Evolutionary conservation across 1,139 yeast genomes (phyloP).

Genomic region (Nadsonia starkeyi-henricii): DNA sequence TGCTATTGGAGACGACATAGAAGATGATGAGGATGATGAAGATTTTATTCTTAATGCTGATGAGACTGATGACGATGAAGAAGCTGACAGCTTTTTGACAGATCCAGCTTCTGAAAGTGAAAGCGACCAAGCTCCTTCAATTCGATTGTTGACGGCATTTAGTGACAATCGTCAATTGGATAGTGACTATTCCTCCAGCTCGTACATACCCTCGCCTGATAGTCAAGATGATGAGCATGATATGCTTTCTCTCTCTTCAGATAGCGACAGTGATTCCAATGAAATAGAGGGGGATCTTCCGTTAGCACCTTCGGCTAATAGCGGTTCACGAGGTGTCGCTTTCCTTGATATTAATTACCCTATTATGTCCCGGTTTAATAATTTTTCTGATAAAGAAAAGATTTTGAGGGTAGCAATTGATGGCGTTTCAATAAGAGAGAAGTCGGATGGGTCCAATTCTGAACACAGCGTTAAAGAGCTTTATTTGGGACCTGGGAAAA

Average conservation of each 20-base stretch:
- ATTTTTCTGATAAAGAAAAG: too few species aligned
- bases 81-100: neutral
- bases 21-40: neutral
- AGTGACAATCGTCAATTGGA: neutral
- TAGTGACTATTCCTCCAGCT: neutral
- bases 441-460: too few species aligned
- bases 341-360: too few species aligned
- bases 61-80: neutral
- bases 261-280: neutral
- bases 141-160: neutral
- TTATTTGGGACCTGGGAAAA: too few species aligned
- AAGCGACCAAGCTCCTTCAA: neutral
- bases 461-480: too few species aligned
- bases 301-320: too few species aligned
- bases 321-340: too few species aligned
- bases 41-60: neutral
- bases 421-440: too few species aligned
- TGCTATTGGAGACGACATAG: neutral
- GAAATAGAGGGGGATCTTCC: too few species aligned
- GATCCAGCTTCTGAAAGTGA: neutral
- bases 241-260: neutral
- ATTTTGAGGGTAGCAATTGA: too few species aligned
- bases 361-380: too few species aligned
- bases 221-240: neutral
- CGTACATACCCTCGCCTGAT: neutral